Base-by-base conservation (phyloP, 1,284 basidiomycete genomes). In the Malassezia cuniculi region DNA sequence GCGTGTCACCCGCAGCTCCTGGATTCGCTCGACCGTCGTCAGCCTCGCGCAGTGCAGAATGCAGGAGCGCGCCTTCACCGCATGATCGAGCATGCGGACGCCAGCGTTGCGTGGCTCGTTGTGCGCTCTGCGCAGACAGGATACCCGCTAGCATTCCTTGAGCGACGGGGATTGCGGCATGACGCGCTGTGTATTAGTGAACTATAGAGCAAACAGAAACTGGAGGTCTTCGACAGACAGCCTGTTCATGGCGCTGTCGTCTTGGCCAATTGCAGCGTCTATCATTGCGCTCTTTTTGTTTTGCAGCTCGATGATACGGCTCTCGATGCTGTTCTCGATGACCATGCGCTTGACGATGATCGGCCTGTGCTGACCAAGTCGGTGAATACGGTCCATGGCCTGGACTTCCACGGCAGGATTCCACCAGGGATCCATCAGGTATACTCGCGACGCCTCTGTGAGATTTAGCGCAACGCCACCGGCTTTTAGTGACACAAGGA, bases 321-420 rank as follows among this genome's bases (percentile, higher is more conserved):
- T 83, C 68, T 97, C 90, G 53, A 97, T 94, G 50, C 83, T 86
- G 66, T 97, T 89, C 68, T 95, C 87, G 39, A 95, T 77, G 20
- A 95, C 82, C 25, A 95, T 75, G 61, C 95, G 89, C 67, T 86
- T 85, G 11, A 89, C 86, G 55, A 82, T 77, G 32, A 94, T 84
- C 3, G 90, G 89, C 17, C 90, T 77, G 55, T 80, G 82, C 69
- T 95, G 87, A 14, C 85, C 86, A 24, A 90, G 72, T 49, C 85
- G 79, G 69, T 87, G 84, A 41, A 68, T 62, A 21, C 89, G 81
- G 68, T 95, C 89, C 86, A 93, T 93, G 3, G 89, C 89, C 75
- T 94, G 66, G 21, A 50, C 56, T 47, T 64, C 54, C 15, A 65
- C 37, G 55, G 54, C 60, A 4, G 63, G 60, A 24, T 67, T 67